These are phyloP conservation scores for Lolium multiflorum DNA, from an alignment of 176 grass and related monocot species.

Conservation along the genomic window DNA sequence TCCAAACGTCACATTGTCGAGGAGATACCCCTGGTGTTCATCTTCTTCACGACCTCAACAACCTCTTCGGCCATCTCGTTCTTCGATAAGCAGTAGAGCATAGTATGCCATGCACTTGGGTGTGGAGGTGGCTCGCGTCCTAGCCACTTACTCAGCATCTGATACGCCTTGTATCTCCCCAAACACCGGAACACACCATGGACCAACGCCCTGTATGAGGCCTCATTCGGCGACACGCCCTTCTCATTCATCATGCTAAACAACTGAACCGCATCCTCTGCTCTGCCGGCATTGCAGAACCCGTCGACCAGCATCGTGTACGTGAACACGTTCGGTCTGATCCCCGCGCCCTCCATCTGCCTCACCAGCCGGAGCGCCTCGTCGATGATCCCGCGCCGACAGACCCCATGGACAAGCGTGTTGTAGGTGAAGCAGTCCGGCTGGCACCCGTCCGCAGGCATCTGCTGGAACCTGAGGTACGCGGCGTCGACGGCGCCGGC, in stretches of 20 bases:
- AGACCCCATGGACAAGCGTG: slow-evolving; percentile 68
- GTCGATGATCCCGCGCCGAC: slow-evolving; percentile 56
- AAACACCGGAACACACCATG: slow-evolving; percentile 65
- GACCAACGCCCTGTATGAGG: slow-evolving; percentile 66
- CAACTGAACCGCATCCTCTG: slow-evolving; percentile 52
- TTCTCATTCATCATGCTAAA: slow-evolving; percentile 64
- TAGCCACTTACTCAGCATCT: slow-evolving; percentile 46
- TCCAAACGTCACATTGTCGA: slow-evolving; percentile 48
- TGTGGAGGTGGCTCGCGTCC: slow-evolving; percentile 33
- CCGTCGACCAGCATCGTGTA: slow-evolving; percentile 81
- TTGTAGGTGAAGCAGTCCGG: slow-evolving; percentile 87
- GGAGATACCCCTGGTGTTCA: slow-evolving; percentile 42
- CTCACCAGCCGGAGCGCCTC: slow-evolving; percentile 78
- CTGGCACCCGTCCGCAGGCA: slow-evolving; percentile 57
- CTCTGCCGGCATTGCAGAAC: slow-evolving; percentile 75
- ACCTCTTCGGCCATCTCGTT: slow-evolving; percentile 58
- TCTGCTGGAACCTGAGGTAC: slow-evolving; percentile 94
- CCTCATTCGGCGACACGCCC: slow-evolving; percentile 61
- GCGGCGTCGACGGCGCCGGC: slow-evolving; percentile 65
- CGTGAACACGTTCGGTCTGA: slow-evolving; percentile 72
- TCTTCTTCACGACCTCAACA: slow-evolving; percentile 49
- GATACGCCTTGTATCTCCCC: slow-evolving; percentile 51
- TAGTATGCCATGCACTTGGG: slow-evolving; percentile 45
- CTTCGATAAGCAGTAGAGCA: slow-evolving; percentile 75
- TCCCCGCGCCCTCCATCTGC: slow-evolving; percentile 74